Evolutionary conservation across 2,329 filamentous ascomycete species (phyloP).

Genomic region (Akanthomyces lecanii): DNA sequence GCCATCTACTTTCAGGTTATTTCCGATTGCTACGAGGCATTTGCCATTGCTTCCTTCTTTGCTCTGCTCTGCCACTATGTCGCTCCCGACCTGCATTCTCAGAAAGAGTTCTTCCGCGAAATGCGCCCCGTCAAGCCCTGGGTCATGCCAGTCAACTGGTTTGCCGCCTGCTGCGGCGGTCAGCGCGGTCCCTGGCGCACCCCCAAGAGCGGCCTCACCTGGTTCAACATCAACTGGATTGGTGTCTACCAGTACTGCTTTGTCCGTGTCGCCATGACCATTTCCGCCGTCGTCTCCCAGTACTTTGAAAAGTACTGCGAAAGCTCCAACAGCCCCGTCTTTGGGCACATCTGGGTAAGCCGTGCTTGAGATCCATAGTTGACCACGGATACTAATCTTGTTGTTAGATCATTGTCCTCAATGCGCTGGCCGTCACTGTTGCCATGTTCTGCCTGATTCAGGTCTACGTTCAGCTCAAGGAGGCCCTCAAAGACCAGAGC

Average conservation of each 20-base stretch:
- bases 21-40: conserved; percentile 83
- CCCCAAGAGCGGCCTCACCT: conserved; percentile 77
- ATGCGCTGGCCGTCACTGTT: conserved; percentile 68
- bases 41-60: conserved; percentile 85
- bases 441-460: conserved; percentile 89
- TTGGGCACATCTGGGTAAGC: conserved; percentile 78
- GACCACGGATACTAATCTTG: conserved; percentile 2
- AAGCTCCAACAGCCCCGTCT: conserved; percentile 69
- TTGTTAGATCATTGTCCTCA: conserved; percentile 59
- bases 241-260: conserved; percentile 84
- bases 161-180: conserved; percentile 67
- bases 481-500: conserved; percentile 62
- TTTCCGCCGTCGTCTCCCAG: conserved; percentile 71
- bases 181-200: conserved; percentile 65
- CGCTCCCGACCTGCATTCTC: conserved; percentile 69
- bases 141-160: conserved; percentile 69
- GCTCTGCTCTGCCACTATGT: conserved; percentile 77
- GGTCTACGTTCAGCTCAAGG: conserved; percentile 74
- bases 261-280: conserved; percentile 72
- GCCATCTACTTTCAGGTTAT: conserved; percentile 78
- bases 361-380: background rate
- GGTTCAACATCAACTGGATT: conserved; percentile 86
- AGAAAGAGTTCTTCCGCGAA: conserved; percentile 75
- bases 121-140: conserved; percentile 64
- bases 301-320: conserved; percentile 70